These are phyloP conservation scores for Starmerella khaoyaiensis DNA, from an alignment of 805 yeast genomes.

Conservation along the genomic window DNA sequence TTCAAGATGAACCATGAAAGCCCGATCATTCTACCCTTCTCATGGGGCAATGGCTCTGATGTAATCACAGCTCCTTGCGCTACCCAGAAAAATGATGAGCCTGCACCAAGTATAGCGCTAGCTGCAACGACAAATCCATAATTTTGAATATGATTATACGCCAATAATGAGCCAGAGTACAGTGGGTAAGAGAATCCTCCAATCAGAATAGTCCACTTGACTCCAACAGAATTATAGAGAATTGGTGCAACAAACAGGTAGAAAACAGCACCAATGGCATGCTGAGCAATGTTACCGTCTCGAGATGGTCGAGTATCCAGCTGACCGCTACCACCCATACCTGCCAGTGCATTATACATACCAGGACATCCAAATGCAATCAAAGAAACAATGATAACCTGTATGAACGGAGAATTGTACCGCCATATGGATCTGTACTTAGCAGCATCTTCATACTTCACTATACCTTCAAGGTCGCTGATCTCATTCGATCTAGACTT, in stretches of 20 bases:
- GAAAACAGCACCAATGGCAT: slow-evolving; percentile 21
- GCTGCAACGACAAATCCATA: slow-evolving; percentile 42
- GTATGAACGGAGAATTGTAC: slow-evolving; percentile 14
- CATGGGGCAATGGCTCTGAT: slow-evolving; percentile 40
- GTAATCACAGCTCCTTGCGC: slow-evolving; percentile 45
- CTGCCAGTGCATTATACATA: slow-evolving; percentile 25
- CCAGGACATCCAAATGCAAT: slow-evolving; percentile 27
- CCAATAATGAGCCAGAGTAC: slow-evolving; percentile 39
- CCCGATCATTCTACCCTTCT: slow-evolving; percentile 41
- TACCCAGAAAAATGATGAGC: slow-evolving; percentile 45
- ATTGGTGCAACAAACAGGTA: slow-evolving; percentile 24
- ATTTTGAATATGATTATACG: slow-evolving; percentile 36
- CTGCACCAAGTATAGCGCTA: slow-evolving; percentile 44
- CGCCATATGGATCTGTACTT: slow-evolving; percentile 1
- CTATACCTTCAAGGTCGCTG: too few species aligned
- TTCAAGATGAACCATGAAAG: slow-evolving; percentile 49
- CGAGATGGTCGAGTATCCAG: slow-evolving; percentile 23
- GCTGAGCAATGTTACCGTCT: slow-evolving; percentile 24
- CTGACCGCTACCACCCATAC: slow-evolving; percentile 25
- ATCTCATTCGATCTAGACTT: too few species aligned
- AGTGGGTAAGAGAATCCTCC: slow-evolving; percentile 45
- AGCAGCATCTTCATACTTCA: slow-evolving; percentile 30
- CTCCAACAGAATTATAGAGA: slow-evolving; percentile 21
- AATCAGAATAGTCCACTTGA: slow-evolving; percentile 28
- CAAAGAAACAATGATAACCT: slow-evolving; percentile 21